Evolutionary conservation across 2,329 filamentous ascomycete genomes (phyloP).

Genomic region (Cercospora beticola): DNA sequence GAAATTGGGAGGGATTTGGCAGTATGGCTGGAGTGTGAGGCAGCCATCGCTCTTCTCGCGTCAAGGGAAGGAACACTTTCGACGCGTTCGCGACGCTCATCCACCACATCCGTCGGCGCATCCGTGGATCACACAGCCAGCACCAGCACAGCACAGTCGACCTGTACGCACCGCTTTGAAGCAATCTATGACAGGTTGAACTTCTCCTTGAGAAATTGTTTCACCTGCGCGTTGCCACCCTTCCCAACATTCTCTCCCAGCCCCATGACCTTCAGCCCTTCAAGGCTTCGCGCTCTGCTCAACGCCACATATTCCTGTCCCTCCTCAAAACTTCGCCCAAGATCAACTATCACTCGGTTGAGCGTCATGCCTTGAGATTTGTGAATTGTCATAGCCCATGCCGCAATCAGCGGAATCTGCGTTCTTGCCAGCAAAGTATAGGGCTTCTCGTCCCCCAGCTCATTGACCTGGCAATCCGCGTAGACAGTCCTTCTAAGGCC

Average conservation of each 20-base stretch:
- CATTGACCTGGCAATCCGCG: conserved; percentile 52
- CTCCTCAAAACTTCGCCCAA: conserved; percentile 54
- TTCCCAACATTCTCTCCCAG: conserved; percentile 20
- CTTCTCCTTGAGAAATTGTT: conserved; percentile 21
- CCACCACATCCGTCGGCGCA: no score
- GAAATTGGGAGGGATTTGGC: background rate
- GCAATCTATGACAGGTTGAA: conserved; percentile 8
- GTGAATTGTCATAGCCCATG: conserved; percentile 65
- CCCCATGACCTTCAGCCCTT: conserved; percentile 48
- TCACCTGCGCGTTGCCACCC: conserved; percentile 26
- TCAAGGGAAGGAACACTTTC: background rate
- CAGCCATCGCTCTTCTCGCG: background rate
- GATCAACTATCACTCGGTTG: conserved; percentile 57
- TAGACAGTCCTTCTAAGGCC: conserved; percentile 50
- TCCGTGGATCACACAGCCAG: no score
- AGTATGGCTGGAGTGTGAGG: background rate
- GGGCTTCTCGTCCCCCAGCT: conserved; percentile 49
- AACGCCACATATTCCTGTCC: conserved; percentile 66
- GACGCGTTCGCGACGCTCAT: background rate
- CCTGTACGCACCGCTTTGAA: background rate
- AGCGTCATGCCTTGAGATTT: conserved; percentile 65
- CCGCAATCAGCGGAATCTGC: conserved; percentile 60
- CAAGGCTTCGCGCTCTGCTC: conserved; percentile 54
- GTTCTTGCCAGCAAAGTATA: conserved; percentile 55
- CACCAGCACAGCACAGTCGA: no score